Base-by-base conservation (phyloP, 2,329 filamentous ascomycete genomes). In the Myriosclerotinia scirpicola region DNA sequence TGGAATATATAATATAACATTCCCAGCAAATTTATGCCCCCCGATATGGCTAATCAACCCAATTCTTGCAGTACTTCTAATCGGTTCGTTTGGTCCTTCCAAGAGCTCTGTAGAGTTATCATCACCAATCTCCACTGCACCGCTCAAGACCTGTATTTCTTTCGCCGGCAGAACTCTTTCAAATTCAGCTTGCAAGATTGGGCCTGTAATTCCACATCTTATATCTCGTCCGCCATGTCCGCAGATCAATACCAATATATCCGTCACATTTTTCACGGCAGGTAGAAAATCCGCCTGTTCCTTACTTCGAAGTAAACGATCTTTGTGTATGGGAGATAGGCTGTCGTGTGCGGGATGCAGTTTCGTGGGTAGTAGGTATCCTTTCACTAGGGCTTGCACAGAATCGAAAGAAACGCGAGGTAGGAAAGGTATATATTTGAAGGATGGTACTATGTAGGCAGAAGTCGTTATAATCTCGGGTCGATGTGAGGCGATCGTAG, bases 21-120 rank as follows among this genome's bases (percentile, higher is more conserved):
- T 96, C 1, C 92, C 92, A 0, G 92, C 92, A 76, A 89, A 94
- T 76, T 93, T 93, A 78, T 96, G 92, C 0, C 92, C 92, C 0
- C 91, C 91, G 64, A 96, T 88, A 73, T 96, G 92, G 68, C 88
- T 92, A 65, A 93, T 90, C 65, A 89, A 74, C 0, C 86, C 91
- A 0, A 93, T 84, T 58, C 87, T 80, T 2, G 87, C 90, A 0
- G 82, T 79, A 8, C 67, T 73, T 20, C 34, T 17, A 66, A 42
- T 14, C 4, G 56, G 22, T 9, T 53, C n/a, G 36, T 26, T 52
- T 5, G 80, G 80, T 0, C 79, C 83, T 60, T 73, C 74, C 5
- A 83, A 73, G 1, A 89, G 79, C 8, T 79, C 74, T 4, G 50
- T 40, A 14, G 67, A 56, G 44, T 34, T 22, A 7, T 46, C 44